A percentile compares a stretch with the other conserved stretches of the same genome.
These are phyloP conservation scores for Candida coquimbonensis DNA, from an alignment of 805 yeast species.

Conservation along the genomic window DNA sequence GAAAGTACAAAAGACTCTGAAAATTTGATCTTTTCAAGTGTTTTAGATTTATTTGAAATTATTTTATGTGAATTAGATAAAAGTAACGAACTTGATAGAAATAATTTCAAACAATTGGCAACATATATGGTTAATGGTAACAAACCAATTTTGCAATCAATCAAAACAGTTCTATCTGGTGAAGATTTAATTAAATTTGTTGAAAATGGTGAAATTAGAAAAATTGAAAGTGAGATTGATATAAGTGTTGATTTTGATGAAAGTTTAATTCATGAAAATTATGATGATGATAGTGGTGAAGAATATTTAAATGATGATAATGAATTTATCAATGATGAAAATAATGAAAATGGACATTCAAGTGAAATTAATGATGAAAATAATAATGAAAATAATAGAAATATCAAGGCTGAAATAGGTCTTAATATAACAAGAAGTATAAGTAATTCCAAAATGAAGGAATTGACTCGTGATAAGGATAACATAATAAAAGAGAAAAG, in stretches of 20 bases:
- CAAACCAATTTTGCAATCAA: slow-evolving; percentile 23
- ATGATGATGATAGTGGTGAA: slow-evolving; percentile 7
- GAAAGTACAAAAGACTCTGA: slow-evolving; percentile 41
- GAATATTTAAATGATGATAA: slow-evolving; percentile 12
- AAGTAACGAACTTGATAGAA: slow-evolving; percentile 8
- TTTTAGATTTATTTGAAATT: slow-evolving; percentile 60
- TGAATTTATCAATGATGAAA: not conserved
- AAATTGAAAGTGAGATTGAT: slow-evolving; percentile 33
- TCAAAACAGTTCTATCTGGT: slow-evolving; percentile 14
- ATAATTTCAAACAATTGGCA: slow-evolving; percentile 20
- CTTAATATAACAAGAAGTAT: too few species aligned
- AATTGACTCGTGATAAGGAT: not conserved
- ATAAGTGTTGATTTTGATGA: slow-evolving; percentile 7
- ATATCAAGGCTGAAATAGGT: not conserved
- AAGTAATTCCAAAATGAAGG: too few species aligned
- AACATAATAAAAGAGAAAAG: slow-evolving; percentile 7
- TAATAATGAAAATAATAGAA: not conserved
- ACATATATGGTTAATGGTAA: slow-evolving; percentile 16
- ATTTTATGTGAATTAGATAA: slow-evolving; percentile 23
- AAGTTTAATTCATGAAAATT: not conserved
- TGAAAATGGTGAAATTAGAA: slow-evolving; percentile 11
- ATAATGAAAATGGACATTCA: not conserved
- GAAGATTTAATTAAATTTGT: slow-evolving; percentile 15
- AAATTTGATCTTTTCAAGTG: slow-evolving; percentile 66
- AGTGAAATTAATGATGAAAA: not conserved